Evolutionary conservation across 2,329 filamentous ascomycete genomes (phyloP), one percentile per base, ranked within the genome.

Genomic region (Fusarium pininemorale): DNA sequence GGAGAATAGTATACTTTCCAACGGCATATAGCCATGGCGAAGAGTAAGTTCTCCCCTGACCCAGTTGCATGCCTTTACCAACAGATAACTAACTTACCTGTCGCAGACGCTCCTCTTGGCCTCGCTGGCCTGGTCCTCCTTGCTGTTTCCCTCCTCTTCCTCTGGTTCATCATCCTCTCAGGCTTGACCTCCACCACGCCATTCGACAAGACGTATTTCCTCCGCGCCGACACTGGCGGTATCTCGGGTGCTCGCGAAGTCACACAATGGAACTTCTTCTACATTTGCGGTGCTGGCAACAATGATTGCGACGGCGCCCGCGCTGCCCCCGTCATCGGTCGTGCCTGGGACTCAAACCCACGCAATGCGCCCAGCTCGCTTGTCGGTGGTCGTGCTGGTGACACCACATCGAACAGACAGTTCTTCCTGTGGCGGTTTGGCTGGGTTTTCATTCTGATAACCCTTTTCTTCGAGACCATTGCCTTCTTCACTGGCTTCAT

Each of bases 231-330:
- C 80, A 98, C 95, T 2, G 85, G 84, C 38, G 90, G 87, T 79
- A 95, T 97, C 79, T 85, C 88, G 7, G 91, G 91, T 54, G 92
- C 94, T 18, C 89, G 91, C 59, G 72, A 86, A 57, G 77, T 88
- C 24, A 92, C 94, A 18, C 91, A 96, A 84, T 98, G 96, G 96
- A 97, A 95, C 41, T 97, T 93, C 84, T 96, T 97, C 87, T 92
- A 93, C 82, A 86, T 97, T 70, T 97, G 95, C 84, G 90, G 91
- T 59, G 85, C 85, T 37, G 84, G 84, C 70, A 89, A 91, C 80
- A 86, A 85, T 58, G 84, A 93, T 83, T 98, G 94, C 83, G 88
- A 90, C 69, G 79, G 79, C 3, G 82, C 89, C 6, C 87, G 90
- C 24, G 87, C 91, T 26, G 92, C 91, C 82, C 78, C 92, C 81